Evolutionary conservation across 345 rosid species (phyloP).

Genomic region (Citrus reticulata): DNA sequence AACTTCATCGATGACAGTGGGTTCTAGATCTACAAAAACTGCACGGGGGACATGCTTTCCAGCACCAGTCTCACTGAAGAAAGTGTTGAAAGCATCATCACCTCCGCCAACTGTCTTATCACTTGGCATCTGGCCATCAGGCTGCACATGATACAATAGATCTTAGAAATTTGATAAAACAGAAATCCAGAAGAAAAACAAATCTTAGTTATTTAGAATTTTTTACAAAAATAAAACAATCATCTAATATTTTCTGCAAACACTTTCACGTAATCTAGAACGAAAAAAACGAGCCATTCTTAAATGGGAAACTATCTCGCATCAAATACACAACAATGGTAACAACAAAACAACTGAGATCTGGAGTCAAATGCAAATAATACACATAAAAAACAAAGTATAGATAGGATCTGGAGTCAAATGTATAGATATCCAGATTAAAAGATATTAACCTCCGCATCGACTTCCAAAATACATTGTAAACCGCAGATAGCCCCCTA

Average conservation of each 20-base stretch:
- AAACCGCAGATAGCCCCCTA: too few species aligned
- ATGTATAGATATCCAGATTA: too few species aligned
- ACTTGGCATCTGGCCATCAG: constrained; percentile 42
- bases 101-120: constrained; percentile 34
- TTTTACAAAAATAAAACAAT: not conserved
- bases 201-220: not conserved
- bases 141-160: constrained; percentile 13
- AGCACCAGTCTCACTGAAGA: constrained; percentile 46
- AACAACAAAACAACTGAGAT: too few species aligned
- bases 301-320: not conserved
- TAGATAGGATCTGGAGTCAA: not conserved
- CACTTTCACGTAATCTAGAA: not conserved
- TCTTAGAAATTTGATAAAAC: not conserved
- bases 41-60: constrained; percentile 53
- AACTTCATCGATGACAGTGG: constrained; percentile 53
- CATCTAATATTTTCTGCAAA: not conserved
- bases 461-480: too few species aligned
- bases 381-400: too few species aligned
- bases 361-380: too few species aligned
- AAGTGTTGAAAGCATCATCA: constrained; percentile 48
- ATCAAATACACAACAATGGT: not conserved
- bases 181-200: not conserved
- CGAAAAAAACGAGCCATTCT: not conserved
- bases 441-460: not conserved
- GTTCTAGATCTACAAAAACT: constrained; percentile 43